Evolutionary conservation across 164 flowering plant genomes (phyloP).

Genomic region (Nymphaea thermarum): DNA sequence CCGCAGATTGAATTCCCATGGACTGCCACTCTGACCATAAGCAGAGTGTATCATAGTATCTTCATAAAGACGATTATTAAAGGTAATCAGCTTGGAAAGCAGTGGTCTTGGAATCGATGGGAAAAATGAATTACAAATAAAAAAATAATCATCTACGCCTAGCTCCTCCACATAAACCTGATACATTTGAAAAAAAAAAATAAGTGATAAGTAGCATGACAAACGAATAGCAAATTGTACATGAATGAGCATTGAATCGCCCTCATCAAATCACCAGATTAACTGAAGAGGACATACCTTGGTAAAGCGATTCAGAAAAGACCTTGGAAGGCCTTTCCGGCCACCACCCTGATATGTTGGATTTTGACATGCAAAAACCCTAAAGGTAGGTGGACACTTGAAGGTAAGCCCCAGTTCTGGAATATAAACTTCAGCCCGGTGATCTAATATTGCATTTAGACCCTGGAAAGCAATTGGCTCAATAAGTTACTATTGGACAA

Average conservation of each 20-base stretch:
- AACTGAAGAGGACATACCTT: slow-evolving; percentile 35
- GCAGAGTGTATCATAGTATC: slow-evolving; percentile 62
- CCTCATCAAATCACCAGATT: neutral
- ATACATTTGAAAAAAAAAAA: slow-evolving; percentile 4
- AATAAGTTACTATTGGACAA: no score
- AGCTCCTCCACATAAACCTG: slow-evolving; percentile 96
- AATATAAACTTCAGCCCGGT: slow-evolving; percentile 90
- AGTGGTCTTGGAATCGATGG: slow-evolving; percentile 41
- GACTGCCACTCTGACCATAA: slow-evolving; percentile 81
- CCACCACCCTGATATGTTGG: slow-evolving; percentile 97
- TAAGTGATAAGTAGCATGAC: no score
- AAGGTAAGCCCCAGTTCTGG: slow-evolving; percentile 77
- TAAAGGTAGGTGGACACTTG: slow-evolving; percentile 74
- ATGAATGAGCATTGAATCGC: no score
- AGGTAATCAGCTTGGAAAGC: slow-evolving; percentile 50
- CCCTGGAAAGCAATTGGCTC: slow-evolving; percentile 34
- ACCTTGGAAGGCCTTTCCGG: slow-evolving; percentile 90
- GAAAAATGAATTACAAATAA: slow-evolving; percentile 62
- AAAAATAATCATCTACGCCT: slow-evolving; percentile 65
- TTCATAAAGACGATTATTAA: slow-evolving; percentile 61
- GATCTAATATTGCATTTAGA: slow-evolving; percentile 91
- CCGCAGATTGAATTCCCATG: slow-evolving; percentile 99
- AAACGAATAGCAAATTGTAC: no score
- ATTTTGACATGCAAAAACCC: slow-evolving; percentile 98
- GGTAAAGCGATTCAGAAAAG: slow-evolving; percentile 92